Conservation (phyloP, 306 rosid genomes). For the Arachis hypogaea region DNA sequence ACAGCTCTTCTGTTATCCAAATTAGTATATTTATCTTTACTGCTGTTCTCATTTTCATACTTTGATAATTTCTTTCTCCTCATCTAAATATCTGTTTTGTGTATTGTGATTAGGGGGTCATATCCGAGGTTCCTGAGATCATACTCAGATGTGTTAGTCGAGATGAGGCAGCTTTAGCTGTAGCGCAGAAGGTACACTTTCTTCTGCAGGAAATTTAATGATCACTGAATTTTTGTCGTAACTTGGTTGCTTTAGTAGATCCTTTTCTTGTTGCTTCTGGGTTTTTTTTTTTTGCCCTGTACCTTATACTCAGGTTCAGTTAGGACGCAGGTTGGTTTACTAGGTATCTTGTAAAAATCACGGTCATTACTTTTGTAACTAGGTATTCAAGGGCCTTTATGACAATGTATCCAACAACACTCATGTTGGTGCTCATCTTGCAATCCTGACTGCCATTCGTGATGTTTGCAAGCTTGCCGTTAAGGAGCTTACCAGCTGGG, state of each 20-base stretch:
- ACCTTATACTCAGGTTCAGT: slow-evolving; percentile 23
- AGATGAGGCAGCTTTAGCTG: slow-evolving; percentile 99
- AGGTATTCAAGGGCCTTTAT: slow-evolving; percentile 88
- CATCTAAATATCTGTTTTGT: slow-evolving; percentile 30
- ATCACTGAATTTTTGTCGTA: not conserved
- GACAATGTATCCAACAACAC: slow-evolving; percentile 75
- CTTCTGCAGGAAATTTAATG: slow-evolving; percentile 7
- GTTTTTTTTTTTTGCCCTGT: not conserved
- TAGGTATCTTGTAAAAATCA: slow-evolving; percentile 11
- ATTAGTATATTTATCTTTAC: not conserved
- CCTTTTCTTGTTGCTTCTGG: slow-evolving; percentile 1
- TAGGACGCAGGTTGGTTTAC: not conserved
- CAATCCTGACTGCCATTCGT: slow-evolving; percentile 88
- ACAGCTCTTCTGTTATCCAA: not conserved
- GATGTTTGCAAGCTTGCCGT: slow-evolving; percentile 99
- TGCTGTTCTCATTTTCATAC: slow-evolving; percentile 21
- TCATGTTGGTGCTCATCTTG: slow-evolving; percentile 80
- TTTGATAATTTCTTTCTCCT: not conserved
- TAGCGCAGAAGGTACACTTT: slow-evolving; percentile 85
- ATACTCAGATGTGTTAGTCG: slow-evolving; percentile 87
- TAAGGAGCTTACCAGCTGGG: slow-evolving; percentile 97
- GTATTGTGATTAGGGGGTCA: slow-evolving; percentile 60
- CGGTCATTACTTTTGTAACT: slow-evolving; percentile 19
- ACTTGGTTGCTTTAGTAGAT: slow-evolving; percentile 25
- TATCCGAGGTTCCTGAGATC: slow-evolving; percentile 94